phyloP scores from a whole-genome alignment of 768 basidiomycete genomes.

The Lactifluus subvellereus region DNA sequence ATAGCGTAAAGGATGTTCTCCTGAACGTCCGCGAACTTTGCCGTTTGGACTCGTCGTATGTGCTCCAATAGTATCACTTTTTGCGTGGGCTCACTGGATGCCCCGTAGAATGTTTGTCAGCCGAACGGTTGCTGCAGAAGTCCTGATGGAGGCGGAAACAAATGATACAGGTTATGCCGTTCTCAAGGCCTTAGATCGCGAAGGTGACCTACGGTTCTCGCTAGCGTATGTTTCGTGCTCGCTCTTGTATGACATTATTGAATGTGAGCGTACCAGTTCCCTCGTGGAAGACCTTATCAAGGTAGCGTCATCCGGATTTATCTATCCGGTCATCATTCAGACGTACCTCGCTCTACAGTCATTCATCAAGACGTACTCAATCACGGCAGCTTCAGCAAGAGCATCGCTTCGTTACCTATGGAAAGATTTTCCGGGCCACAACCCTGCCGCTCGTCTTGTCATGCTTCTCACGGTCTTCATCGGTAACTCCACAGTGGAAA shows the following conservation, averaged over 20 bases:
- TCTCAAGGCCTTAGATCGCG: conserved; percentile 59
- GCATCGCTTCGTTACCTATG: conserved; percentile 57
- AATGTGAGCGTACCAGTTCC: conserved; percentile 30
- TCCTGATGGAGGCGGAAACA: conserved; percentile 72
- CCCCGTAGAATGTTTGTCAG: conserved; percentile 68
- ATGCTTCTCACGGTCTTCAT: conserved; percentile 69
- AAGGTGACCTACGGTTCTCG: conserved; percentile 61
- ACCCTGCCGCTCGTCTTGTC: conserved; percentile 58
- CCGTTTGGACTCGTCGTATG: conserved; percentile 61
- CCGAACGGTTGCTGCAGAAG: conserved; percentile 76
- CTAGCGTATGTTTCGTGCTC: conserved; percentile 44
- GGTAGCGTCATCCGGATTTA: conserved; percentile 34
- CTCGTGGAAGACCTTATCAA: conserved; percentile 64
- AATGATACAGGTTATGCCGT: conserved; percentile 68
- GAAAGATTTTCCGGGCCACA: conserved; percentile 57
- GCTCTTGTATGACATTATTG: neutral
- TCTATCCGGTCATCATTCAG: neutral
- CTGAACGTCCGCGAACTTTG: conserved; percentile 67
- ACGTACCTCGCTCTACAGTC: conserved; percentile 38
- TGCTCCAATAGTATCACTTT: conserved; percentile 17
- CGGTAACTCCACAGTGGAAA: conserved; percentile 24
- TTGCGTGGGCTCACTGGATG: neutral
- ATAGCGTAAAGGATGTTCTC: conserved; percentile 55
- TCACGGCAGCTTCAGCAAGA: conserved; percentile 44
- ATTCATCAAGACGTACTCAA: conserved; percentile 63